Conservation (phyloP, 441 rosid species). For the Brassica balearica region DNA sequence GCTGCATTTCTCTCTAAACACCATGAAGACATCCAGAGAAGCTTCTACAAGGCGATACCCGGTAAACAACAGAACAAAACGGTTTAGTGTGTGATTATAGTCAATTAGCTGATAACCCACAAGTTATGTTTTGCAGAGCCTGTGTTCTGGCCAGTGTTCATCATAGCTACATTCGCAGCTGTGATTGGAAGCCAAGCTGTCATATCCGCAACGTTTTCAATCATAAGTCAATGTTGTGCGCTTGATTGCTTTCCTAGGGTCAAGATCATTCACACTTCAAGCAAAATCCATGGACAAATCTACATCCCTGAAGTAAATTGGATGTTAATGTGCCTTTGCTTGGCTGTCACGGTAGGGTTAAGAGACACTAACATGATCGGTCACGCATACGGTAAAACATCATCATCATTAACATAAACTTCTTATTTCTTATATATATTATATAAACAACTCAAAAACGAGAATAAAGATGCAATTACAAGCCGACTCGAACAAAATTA, state of each 20-base stretch:
- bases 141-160: slow-evolving; percentile 82
- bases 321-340: slow-evolving; percentile 73
- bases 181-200: slow-evolving; percentile 84
- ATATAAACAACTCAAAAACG: too few relatives aligned
- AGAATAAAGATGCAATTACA: too few relatives aligned
- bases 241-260: slow-evolving; percentile 75
- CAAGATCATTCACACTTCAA: slow-evolving; percentile 73
- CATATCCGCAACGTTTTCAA: slow-evolving; percentile 79
- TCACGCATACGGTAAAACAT: slow-evolving; percentile 64
- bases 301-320: slow-evolving; percentile 83
- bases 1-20: slow-evolving; percentile 76
- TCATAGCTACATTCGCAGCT: slow-evolving; percentile 75
- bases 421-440: too few relatives aligned
- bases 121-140: slow-evolving; percentile 51
- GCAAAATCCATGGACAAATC: slow-evolving; percentile 68
- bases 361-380: slow-evolving; percentile 75
- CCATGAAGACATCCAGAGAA: slow-evolving; percentile 54
- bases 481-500: too few relatives aligned
- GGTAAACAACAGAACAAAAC: too few relatives aligned
- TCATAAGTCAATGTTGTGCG: slow-evolving; percentile 74
- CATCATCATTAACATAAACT: not conserved
- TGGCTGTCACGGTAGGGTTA: slow-evolving; percentile 67
- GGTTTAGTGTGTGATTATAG: not conserved
- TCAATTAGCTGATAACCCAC: not conserved
- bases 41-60: not conserved